Evolutionary conservation across 2,329 filamentous ascomycete genomes (phyloP).

Genomic region (Nemania abortiva): DNA sequence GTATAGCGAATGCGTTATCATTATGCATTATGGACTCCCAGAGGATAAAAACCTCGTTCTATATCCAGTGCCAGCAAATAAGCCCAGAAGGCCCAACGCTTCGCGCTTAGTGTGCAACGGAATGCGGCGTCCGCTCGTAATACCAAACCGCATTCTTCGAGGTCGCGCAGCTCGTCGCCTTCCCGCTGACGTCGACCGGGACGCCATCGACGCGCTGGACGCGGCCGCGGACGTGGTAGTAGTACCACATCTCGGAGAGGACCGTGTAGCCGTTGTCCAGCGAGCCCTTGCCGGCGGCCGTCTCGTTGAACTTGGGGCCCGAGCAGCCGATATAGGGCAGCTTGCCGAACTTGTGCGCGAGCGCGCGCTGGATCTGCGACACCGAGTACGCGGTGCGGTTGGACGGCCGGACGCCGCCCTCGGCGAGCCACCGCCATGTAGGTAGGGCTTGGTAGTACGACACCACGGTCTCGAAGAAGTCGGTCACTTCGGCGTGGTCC

Average conservation of each 20-base stretch:
- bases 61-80: not conserved
- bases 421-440: constrained; percentile 70
- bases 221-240: constrained; percentile 69
- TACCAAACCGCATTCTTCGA: constrained; percentile 66
- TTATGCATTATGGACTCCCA: not conserved
- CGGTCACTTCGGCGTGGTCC: constrained; percentile 69
- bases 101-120: constrained; percentile 42
- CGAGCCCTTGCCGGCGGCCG: constrained; percentile 65
- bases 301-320: constrained; percentile 71
- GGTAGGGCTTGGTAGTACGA: constrained; percentile 69
- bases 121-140: constrained; percentile 61
- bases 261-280: constrained; percentile 68
- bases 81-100: not conserved
- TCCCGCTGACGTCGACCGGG: constrained; percentile 58
- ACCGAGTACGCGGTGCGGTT: constrained; percentile 70
- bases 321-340: constrained; percentile 72
- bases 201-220: constrained; percentile 65
- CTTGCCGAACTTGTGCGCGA: constrained; percentile 64
- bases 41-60: not conserved
- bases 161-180: constrained; percentile 67
- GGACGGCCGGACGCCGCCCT: constrained; percentile 66
- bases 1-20: constrained; percentile 5
- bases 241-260: constrained; percentile 75
- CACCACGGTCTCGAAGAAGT: constrained; percentile 72
- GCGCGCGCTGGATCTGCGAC: constrained; percentile 62